A percentile compares a stretch with the other conserved stretches of the same genome.
Conservation (phyloP, 2,329 filamentous ascomycete species). For the Cladosporium oxysporum region DNA sequence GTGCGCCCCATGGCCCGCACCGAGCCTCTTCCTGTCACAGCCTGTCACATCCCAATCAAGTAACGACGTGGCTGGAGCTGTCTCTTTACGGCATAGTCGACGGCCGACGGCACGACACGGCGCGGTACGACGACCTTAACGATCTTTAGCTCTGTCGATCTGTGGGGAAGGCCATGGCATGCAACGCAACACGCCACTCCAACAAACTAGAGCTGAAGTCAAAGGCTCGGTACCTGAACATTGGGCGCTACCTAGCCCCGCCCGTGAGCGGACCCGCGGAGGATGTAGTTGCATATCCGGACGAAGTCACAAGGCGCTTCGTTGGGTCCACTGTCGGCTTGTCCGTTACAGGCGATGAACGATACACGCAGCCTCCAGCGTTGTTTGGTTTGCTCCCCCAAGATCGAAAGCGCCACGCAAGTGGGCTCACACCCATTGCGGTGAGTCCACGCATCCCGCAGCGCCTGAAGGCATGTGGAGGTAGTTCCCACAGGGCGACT, state of each 20-base stretch:
- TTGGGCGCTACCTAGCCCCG: neutral
- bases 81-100: neutral
- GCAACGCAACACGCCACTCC: neutral
- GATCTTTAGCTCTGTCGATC: neutral
- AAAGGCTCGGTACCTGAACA: neutral
- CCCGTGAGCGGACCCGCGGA: neutral
- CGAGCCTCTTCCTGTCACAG: neutral
- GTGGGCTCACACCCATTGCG: neutral
- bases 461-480: too few relatives aligned
- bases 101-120: neutral
- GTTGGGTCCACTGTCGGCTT: neutral
- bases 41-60: constrained; percentile 1
- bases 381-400: neutral
- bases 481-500: too few relatives aligned
- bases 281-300: neutral
- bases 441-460: too few relatives aligned
- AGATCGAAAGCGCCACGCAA: neutral
- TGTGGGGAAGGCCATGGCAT: neutral
- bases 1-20: neutral
- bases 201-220: neutral
- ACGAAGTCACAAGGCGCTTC: neutral
- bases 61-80: neutral
- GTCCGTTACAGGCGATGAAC: neutral
- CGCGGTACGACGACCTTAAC: neutral
- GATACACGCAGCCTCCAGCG: neutral